A percentile compares a stretch with the other conserved stretches of the same genome.
Evolutionary conservation across 1,284 basidiomycete genomes (phyloP).

Genomic region (Ceratobasidium sp.): DNA sequence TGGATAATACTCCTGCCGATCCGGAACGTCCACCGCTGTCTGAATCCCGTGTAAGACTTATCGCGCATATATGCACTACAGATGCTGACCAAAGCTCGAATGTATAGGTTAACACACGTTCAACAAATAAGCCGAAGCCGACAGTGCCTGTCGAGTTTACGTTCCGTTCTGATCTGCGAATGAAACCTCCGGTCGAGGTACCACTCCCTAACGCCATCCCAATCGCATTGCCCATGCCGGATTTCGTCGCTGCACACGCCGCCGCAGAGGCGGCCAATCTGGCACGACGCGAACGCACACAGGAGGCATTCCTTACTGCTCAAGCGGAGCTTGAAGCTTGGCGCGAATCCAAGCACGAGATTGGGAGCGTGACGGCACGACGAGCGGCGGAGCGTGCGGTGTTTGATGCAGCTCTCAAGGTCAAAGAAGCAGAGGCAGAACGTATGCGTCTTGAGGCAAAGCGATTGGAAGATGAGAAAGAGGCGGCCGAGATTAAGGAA

Average conservation of each 20-base stretch:
- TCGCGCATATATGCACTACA: neutral
- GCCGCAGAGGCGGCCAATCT: constrained; percentile 41
- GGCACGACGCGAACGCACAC: constrained; percentile 29
- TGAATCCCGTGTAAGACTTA: constrained; percentile 30
- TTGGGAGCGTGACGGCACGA: constrained; percentile 41
- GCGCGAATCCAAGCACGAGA: constrained; percentile 26
- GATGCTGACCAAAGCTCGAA: neutral
- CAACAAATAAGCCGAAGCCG: constrained; percentile 19
- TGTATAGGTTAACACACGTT: constrained; percentile 30
- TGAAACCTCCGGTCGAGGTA: constrained; percentile 23
- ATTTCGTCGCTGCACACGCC: constrained; percentile 39
- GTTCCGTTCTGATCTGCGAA: constrained; percentile 42
- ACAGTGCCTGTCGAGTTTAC: constrained; percentile 41
- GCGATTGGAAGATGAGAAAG: constrained; percentile 25
- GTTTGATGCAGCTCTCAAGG: constrained; percentile 41
- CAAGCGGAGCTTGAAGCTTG: constrained; percentile 35
- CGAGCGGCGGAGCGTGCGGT: constrained; percentile 42
- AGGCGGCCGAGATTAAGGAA: constrained; percentile 40
- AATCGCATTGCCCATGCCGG: constrained; percentile 38
- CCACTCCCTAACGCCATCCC: constrained; percentile 37
- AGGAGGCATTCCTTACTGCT: constrained; percentile 37
- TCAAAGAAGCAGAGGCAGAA: constrained; percentile 42
- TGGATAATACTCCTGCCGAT: neutral
- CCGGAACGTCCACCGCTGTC: constrained; percentile 30
- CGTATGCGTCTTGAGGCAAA: constrained; percentile 25